Conservation (phyloP, 306 rosid species). For the Vicia sativa region DNA sequence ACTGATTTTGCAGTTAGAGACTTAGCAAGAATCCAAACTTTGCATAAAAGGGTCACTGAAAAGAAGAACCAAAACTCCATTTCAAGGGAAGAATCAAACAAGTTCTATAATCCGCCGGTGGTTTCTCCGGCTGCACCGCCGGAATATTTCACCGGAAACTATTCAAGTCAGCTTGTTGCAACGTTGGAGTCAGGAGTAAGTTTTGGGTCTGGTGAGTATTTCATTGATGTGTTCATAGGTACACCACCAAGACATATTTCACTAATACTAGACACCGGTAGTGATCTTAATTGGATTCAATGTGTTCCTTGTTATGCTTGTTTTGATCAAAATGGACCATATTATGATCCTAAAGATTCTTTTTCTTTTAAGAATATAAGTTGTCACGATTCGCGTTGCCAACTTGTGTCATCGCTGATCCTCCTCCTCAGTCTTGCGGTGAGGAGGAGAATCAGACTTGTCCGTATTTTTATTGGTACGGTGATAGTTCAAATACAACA, state of each 20-base stretch:
- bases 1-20: conserved; percentile 43
- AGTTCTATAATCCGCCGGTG: background rate
- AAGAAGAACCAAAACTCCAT: conserved; percentile 50
- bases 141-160: conserved; percentile 40
- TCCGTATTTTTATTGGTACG: conserved; percentile 89
- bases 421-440: conserved; percentile 66
- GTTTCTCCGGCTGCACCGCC: conserved; percentile 50
- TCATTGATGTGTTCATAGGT: conserved; percentile 74
- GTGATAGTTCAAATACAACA: conserved; percentile 79
- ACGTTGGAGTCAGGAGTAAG: conserved; percentile 77
- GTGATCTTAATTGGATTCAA: conserved; percentile 93
- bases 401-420: conserved; percentile 71
- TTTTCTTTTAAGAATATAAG: conserved; percentile 60
- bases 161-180: conserved; percentile 63
- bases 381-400: conserved; percentile 64
- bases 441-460: conserved; percentile 58
- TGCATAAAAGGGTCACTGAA: conserved; percentile 57
- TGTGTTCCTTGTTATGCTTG: conserved; percentile 83
- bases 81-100: conserved; percentile 41
- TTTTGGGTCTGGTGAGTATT: conserved; percentile 79
- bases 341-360: conserved; percentile 67
- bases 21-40: conserved; percentile 63
- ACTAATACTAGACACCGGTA: conserved; percentile 83
- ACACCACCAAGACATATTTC: conserved; percentile 87
- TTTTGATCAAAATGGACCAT: conserved; percentile 78